Percentiles rank a stretch among this genome's conserved stretches.
Evolutionary conservation across 164 flowering plant species (phyloP).

Genomic region (Euptelea pleiosperma): DNA sequence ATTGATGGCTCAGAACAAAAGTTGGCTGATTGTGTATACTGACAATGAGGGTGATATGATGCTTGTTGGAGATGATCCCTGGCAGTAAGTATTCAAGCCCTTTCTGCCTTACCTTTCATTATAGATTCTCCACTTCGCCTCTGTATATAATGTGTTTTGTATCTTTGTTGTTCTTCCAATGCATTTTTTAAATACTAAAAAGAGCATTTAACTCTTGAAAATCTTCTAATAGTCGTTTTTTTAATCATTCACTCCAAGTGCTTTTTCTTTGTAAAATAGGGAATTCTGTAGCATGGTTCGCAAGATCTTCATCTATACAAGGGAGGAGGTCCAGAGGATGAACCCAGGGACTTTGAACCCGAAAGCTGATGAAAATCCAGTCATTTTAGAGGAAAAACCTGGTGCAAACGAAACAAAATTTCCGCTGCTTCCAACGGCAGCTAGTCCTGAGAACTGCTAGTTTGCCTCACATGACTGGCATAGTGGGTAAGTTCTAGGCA

Average conservation of each 20-base stretch:
- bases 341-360: constrained; percentile 46
- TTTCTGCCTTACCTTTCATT: not conserved
- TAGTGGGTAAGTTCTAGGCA: constrained; percentile 19
- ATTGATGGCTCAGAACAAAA: constrained; percentile 39
- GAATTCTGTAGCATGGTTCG: constrained; percentile 90
- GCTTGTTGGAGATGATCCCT: constrained; percentile 86
- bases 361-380: constrained; percentile 41
- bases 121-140: not conserved
- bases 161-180: not conserved
- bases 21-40: constrained; percentile 63
- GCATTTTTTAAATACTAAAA: not conserved
- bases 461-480: constrained; percentile 1
- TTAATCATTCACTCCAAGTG: no score
- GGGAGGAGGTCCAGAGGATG: constrained; percentile 85
- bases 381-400: constrained; percentile 30
- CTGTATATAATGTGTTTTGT: not conserved
- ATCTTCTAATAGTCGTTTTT: no score
- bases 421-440: constrained; percentile 21
- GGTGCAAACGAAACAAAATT: constrained; percentile 37
- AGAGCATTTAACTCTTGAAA: not conserved
- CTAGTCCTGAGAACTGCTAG: constrained; percentile 27
- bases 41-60: constrained; percentile 87
- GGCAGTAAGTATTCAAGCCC: constrained; percentile 55
- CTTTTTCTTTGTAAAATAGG: constrained; percentile 34
- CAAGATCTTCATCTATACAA: constrained; percentile 75